These are phyloP conservation scores for Trypanosoma mega DNA, from an alignment of 208 protist genomes.

Conservation along the genomic window DNA sequence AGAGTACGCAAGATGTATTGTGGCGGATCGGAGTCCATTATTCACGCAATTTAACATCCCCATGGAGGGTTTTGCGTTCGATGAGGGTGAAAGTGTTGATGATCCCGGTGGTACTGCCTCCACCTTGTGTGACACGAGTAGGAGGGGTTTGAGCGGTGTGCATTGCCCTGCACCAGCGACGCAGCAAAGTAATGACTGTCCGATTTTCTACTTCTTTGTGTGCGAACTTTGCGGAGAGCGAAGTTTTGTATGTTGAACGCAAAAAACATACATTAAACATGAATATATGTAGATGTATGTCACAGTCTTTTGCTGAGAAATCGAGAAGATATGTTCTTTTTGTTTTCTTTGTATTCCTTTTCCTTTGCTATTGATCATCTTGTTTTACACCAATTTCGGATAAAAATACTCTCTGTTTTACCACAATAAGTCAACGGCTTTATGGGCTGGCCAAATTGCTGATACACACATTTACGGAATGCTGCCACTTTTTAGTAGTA, in stretches of 20 bases:
- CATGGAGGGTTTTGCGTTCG: not conserved
- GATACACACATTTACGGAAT: no score
- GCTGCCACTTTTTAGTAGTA: no score
- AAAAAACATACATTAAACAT: no score
- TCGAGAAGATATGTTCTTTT: not conserved
- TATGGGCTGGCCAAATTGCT: no score
- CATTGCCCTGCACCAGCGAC: not conserved
- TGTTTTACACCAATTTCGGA: no score
- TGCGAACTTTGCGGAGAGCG: constrained; percentile 24
- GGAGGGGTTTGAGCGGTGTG: not conserved
- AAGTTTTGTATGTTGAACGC: constrained; percentile 27
- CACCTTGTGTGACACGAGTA: not conserved
- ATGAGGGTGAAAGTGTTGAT: no score
- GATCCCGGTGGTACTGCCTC: not conserved
- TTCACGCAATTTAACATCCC: not conserved
- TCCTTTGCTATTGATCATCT: no score
- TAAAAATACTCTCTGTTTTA: no score
- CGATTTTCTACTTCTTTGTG: constrained; percentile 30
- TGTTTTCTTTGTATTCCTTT: not conserved
- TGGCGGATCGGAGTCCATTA: constrained; percentile 22
- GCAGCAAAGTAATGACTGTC: not conserved
- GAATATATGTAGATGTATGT: no score
- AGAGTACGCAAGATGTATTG: constrained; percentile 20
- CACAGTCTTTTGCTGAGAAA: constrained; percentile 7
- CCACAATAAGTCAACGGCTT: no score